Conservation (phyloP, 2,329 filamentous ascomycete species). For the Ophiosphaerella narmari region DNA sequence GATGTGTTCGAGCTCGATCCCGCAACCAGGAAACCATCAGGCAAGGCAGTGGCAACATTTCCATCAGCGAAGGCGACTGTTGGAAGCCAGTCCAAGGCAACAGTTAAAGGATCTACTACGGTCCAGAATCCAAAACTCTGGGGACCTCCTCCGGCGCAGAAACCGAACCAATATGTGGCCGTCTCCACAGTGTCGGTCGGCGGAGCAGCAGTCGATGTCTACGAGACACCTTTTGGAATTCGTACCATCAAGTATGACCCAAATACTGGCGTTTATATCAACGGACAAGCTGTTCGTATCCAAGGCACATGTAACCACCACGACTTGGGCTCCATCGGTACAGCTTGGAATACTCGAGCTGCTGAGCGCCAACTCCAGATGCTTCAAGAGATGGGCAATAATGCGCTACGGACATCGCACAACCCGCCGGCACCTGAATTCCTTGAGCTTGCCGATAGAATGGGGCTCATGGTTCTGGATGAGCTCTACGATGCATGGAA, state of each 20-base stretch:
- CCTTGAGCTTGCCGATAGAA: slow-evolving; percentile 55
- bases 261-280: slow-evolving; percentile 53
- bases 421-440: slow-evolving; percentile 60
- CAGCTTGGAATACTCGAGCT: slow-evolving; percentile 58
- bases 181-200: slow-evolving; percentile 47
- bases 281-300: slow-evolving; percentile 52
- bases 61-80: slow-evolving; percentile 36
- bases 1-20: slow-evolving; percentile 49
- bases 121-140: slow-evolving; percentile 53
- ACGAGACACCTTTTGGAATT: slow-evolving; percentile 59
- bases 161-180: slow-evolving; percentile 56
- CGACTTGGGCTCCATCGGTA: slow-evolving; percentile 56
- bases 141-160: slow-evolving; percentile 54
- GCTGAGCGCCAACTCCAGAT: slow-evolving; percentile 56
- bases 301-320: slow-evolving; percentile 58
- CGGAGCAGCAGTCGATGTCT: slow-evolving; percentile 46
- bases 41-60: slow-evolving; percentile 44
- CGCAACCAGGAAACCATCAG: slow-evolving; percentile 23
- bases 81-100: slow-evolving; percentile 34
- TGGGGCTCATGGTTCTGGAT: slow-evolving; percentile 58
- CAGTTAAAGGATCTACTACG: slow-evolving; percentile 41
- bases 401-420: slow-evolving; percentile 59
- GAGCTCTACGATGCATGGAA: slow-evolving; percentile 61
- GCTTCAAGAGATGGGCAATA: slow-evolving; percentile 57
- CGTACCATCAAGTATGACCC: slow-evolving; percentile 50